A percentile compares a stretch with the other conserved stretches of the same genome.
These are phyloP conservation scores for Umbelopsis sp. DNA, from an alignment of 192 early-diverging fungal species.

Conservation along the genomic window DNA sequence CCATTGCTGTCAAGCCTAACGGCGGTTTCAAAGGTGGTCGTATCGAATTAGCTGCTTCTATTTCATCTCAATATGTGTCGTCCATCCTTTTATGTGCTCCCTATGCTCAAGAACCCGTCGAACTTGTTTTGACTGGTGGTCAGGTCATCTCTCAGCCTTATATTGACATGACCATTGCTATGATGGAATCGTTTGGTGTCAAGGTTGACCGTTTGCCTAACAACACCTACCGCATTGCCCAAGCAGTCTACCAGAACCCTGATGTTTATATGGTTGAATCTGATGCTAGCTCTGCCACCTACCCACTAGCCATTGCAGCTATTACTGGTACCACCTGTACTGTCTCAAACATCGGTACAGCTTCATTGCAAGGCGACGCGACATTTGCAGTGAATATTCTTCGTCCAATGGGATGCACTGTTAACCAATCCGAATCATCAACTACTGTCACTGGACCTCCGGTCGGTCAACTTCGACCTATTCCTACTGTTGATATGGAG, in stretches of 20 bases:
- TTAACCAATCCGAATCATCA: conserved; percentile 84
- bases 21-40: conserved; percentile 81
- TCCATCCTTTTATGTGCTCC: conserved; percentile 96
- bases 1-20: conserved; percentile 78
- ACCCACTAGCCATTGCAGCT: conserved; percentile 95
- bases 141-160: conserved; percentile 97
- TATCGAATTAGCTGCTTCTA: conserved; percentile 89
- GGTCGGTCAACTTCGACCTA: conserved; percentile 65
- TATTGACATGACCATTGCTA: conserved; percentile 99
- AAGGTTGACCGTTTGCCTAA: conserved; percentile 68
- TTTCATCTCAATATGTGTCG: conserved; percentile 98
- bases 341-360: conserved; percentile 91
- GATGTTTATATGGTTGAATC: conserved; percentile 88
- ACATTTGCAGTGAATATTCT: conserved; percentile 90
- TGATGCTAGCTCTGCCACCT: conserved; percentile 96
- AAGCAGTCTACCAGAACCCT: conserved; percentile 81
- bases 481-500: conserved; percentile 93
- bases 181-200: conserved; percentile 97
- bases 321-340: conserved; percentile 89
- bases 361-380: conserved; percentile 91
- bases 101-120: conserved; percentile 80
- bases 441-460: conserved; percentile 92
- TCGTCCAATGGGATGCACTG: conserved; percentile 89
- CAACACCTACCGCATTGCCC: conserved; percentile 86
- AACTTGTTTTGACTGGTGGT: conserved; percentile 84